Percentiles rank a stretch among this genome's conserved stretches.
These are phyloP conservation scores for Dendrobium chrysotoxum DNA, from an alignment of 106 monocot species.

Conservation along the genomic window DNA sequence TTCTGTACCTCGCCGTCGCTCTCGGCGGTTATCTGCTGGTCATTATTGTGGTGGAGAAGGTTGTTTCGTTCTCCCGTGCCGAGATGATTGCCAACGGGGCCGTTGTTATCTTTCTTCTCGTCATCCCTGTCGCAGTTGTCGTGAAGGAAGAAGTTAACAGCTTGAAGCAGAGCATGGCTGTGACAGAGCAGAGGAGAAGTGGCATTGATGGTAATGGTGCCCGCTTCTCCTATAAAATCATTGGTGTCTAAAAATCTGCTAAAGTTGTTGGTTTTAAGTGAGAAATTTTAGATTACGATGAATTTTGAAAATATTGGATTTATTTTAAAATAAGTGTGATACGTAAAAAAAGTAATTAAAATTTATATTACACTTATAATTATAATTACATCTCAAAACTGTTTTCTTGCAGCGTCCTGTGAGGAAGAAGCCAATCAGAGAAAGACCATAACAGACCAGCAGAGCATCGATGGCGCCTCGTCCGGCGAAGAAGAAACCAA, in stretches of 20 bases:
- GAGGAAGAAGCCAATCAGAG: slow-evolving; percentile 10
- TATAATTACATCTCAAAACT: too few relatives aligned
- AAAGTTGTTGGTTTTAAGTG: too few relatives aligned
- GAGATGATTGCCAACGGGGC: slow-evolving; percentile 13
- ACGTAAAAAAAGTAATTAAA: too few relatives aligned
- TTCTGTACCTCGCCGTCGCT: slow-evolving; percentile 19
- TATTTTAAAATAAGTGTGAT: too few relatives aligned
- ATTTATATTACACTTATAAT: too few relatives aligned
- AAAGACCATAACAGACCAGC: neutral
- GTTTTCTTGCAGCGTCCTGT: too few relatives aligned
- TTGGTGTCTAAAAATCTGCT: too few relatives aligned
- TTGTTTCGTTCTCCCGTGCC: neutral
- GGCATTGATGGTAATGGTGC: neutral
- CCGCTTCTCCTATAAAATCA: too few relatives aligned
- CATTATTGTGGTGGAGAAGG: slow-evolving; percentile 20
- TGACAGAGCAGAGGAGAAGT: neutral
- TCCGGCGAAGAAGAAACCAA: neutral
- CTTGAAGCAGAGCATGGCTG: neutral
- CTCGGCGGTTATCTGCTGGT: slow-evolving; percentile 22
- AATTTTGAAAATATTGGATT: too few relatives aligned
- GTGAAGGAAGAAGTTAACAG: slow-evolving; percentile 13
- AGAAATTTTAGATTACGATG: too few relatives aligned
- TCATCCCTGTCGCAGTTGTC: slow-evolving; percentile 15
- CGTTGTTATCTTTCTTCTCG: slow-evolving; percentile 13
- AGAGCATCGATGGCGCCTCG: neutral